Evolutionary conservation across 2,329 filamentous ascomycete species (phyloP).

Genomic region (Aaosphaeria pasadenensis): DNA sequence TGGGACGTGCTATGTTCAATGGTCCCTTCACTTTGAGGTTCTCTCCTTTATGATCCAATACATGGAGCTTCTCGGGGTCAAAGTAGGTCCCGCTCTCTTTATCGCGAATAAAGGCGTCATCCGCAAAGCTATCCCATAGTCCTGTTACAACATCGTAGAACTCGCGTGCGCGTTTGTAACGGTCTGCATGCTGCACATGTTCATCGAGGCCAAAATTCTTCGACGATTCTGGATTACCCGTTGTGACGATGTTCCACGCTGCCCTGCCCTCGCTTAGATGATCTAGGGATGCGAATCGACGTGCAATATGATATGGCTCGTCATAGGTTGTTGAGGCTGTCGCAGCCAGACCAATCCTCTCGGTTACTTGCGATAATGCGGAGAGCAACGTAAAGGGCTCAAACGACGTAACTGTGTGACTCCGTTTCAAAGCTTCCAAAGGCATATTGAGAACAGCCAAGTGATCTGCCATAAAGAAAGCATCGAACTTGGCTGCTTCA

Average conservation of each 20-base stretch:
- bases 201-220: slow-evolving; percentile 53
- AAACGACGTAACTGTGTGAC: slow-evolving; percentile 58
- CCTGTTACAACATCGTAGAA: slow-evolving; percentile 55
- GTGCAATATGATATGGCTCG: slow-evolving; percentile 53
- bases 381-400: slow-evolving; percentile 55
- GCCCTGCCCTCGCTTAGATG: slow-evolving; percentile 51
- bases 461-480: slow-evolving; percentile 58
- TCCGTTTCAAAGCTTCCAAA: slow-evolving; percentile 54
- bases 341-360: slow-evolving; percentile 52
- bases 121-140: slow-evolving; percentile 55
- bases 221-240: slow-evolving; percentile 51
- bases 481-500: slow-evolving; percentile 55
- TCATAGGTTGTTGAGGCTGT: slow-evolving; percentile 57
- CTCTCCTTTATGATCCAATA: slow-evolving; percentile 49
- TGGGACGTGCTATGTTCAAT: slow-evolving; percentile 52
- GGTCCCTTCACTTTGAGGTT: slow-evolving; percentile 48
- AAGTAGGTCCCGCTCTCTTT: slow-evolving; percentile 48
- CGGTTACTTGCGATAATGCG: slow-evolving; percentile 48
- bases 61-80: slow-evolving; percentile 53
- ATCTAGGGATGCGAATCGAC: slow-evolving; percentile 54
- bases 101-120: slow-evolving; percentile 54
- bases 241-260: slow-evolving; percentile 56
- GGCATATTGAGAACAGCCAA: slow-evolving; percentile 57
- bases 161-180: slow-evolving; percentile 52
- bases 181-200: slow-evolving; percentile 49